Conservation (phyloP, 176 grass and related monocot genomes). For the Oryza meridionalis region DNA sequence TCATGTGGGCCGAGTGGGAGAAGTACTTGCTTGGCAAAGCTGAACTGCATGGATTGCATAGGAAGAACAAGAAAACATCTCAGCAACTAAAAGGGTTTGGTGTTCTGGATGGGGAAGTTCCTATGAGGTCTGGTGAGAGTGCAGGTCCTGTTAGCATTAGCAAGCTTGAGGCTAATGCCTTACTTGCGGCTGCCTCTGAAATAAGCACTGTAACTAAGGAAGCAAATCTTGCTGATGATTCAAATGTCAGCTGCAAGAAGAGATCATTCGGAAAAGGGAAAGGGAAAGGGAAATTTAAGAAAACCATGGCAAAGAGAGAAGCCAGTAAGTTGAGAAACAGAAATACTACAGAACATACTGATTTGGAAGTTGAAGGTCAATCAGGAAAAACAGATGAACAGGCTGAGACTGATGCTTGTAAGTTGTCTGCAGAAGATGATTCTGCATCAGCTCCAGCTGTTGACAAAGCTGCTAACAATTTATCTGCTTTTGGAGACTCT, state of each 20-base stretch:
- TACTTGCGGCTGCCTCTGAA: conserved; percentile 79
- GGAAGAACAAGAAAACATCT: conserved; percentile 68
- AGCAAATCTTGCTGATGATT: conserved; percentile 47
- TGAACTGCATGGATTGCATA: conserved; percentile 70
- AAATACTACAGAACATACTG: conserved; percentile 26
- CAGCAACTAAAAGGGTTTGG: conserved; percentile 93
- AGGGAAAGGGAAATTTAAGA: conserved; percentile 53
- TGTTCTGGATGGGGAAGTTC: conserved; percentile 77
- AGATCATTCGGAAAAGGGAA: conserved; percentile 52
- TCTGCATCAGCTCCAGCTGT: conserved; percentile 8
- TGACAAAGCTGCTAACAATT: conserved; percentile 14
- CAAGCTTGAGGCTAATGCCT: conserved; percentile 82
- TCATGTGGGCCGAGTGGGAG: conserved; percentile 87
- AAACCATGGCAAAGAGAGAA: conserved; percentile 43
- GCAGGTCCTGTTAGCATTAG: conserved; percentile 61
- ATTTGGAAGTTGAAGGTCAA: conserved; percentile 39
- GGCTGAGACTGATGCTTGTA: conserved; percentile 27
- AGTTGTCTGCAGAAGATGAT: conserved; percentile 28
- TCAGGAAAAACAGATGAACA: conserved; percentile 44
- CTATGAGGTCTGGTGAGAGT: conserved; percentile 61
- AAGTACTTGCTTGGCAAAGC: conserved; percentile 92
- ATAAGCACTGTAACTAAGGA: conserved; percentile 66
- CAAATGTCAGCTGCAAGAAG: conserved; percentile 41
- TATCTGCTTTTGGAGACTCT: conserved; percentile 6
- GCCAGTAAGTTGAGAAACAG: conserved; percentile 39